These are phyloP conservation scores for Tolypocladium ophioglossoides DNA, from an alignment of 2,329 filamentous ascomycete species.

Conservation along the genomic window DNA sequence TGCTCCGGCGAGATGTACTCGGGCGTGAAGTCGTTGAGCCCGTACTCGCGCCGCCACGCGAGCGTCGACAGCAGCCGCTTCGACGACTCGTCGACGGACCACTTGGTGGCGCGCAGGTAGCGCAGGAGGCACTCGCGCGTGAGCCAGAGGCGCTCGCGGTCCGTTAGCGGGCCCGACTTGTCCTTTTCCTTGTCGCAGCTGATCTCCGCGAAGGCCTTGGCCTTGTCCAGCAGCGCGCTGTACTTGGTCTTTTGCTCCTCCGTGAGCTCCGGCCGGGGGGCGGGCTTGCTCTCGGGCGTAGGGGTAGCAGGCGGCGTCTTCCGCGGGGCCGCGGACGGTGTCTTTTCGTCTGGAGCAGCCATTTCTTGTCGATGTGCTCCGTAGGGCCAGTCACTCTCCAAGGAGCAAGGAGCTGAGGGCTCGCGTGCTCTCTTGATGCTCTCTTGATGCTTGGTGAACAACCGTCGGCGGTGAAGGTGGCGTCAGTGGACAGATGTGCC, in stretches of 20 bases:
- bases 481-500: not conserved
- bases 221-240: slow-evolving; percentile 59
- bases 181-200: slow-evolving; percentile 42
- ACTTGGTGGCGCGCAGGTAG: slow-evolving; percentile 90
- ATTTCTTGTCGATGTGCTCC: not conserved
- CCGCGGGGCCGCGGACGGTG: slow-evolving; percentile 9
- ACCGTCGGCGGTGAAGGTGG: not conserved
- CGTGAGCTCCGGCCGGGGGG: slow-evolving; percentile 50
- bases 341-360: not conserved
- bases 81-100: slow-evolving; percentile 64
- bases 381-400: not conserved
- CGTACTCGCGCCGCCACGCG: slow-evolving; percentile 85
- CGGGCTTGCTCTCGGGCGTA: slow-evolving; percentile 45
- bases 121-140: slow-evolving; percentile 86
- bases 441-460: not conserved
- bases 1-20: slow-evolving; percentile 92
- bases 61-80: slow-evolving; percentile 74
- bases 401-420: not conserved
- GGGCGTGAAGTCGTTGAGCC: slow-evolving; percentile 64
- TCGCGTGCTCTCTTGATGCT: too few species aligned
- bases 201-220: slow-evolving; percentile 60
- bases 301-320: slow-evolving; percentile 50
- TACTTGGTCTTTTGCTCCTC: slow-evolving; percentile 77
- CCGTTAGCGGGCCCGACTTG: slow-evolving; percentile 55
- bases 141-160: slow-evolving; percentile 79